Base-by-base conservation (phyloP, 805 yeast genomes). In the Zygosaccharomyces bailii region DNA sequence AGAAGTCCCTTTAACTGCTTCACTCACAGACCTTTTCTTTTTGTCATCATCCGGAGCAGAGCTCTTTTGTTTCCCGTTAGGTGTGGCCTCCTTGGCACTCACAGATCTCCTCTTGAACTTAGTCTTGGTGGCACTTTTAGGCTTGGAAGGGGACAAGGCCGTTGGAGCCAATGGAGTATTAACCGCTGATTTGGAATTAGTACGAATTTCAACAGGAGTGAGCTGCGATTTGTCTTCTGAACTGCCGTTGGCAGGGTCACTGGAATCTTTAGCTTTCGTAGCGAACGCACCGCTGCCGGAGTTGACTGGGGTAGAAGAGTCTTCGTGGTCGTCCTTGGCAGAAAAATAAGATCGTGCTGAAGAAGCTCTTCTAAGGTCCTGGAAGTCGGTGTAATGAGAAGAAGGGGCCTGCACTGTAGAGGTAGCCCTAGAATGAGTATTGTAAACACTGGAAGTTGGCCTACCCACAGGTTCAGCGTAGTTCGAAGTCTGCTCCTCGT, bases 291-390 rank as follows among this genome's bases (percentile, higher is more conserved):
- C 31, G 4, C 32, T 25, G 10, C 45, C 16, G 5, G 34, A 33
- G 23, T 39, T 38, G 32, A 49, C 51, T 34, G 34, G 46, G 8
- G 55, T 54, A 11, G 57, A 50, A 11, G 42, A 41, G n/a, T 44
- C 34, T 19, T 46, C 45, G 56, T 60, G 50, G 5, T 50, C 53
- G 43, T 49, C 55, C 23, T 51, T 51, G n/a, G 53, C 52, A 7
- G 62, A 58, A 13, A 77, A 59, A 50, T 77, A 80, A 42, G 79
- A 75, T 46, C 80, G 72, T 30, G 81, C 64, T 0, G 86, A 80
- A 0, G 85, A 79, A 47, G 78, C 80, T 49, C 86, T 73, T 54
- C 76, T 75, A 56, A 80, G 85, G 27, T 61, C 58, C 34, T 58
- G 62, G 4, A 55, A 56, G 6, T 54, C 60, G 34, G 56, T 49